phyloP scores from a whole-genome alignment of 1,284 basidiomycete genomes.

The Melampsora occidentalis region DNA sequence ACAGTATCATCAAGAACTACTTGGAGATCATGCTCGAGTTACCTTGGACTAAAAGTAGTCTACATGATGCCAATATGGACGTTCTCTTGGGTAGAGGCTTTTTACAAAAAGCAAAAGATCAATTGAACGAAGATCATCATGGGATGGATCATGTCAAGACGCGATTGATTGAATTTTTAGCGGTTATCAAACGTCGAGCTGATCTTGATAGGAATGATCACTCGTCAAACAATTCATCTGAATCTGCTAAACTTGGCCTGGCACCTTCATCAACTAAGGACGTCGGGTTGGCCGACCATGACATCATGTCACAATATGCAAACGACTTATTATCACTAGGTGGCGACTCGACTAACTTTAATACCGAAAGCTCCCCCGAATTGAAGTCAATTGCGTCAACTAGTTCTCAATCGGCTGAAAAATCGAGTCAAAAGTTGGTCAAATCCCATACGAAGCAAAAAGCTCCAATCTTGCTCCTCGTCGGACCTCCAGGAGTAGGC shows the following conservation, averaged over 20 bases:
- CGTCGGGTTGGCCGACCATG: neutral
- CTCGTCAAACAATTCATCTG: neutral
- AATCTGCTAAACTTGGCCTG: neutral
- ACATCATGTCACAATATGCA: neutral
- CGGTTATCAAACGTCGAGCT: constrained; percentile 55
- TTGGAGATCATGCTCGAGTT: constrained; percentile 54
- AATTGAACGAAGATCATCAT: constrained; percentile 57
- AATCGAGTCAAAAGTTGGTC: constrained; percentile 32
- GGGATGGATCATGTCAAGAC: constrained; percentile 57
- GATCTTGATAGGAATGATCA: constrained; percentile 44
- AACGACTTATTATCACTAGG: neutral
- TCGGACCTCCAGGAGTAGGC: constrained; percentile 66
- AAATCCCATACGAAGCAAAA: constrained; percentile 55
- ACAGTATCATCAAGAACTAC: constrained; percentile 52
- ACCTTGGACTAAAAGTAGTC: constrained; percentile 52
- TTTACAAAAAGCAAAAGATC: constrained; percentile 50
- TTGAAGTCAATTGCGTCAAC: too few species aligned
- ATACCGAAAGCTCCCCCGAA: neutral
- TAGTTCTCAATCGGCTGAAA: neutral
- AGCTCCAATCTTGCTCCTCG: constrained; percentile 76
- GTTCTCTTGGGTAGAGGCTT: constrained; percentile 47
- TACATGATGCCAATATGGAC: constrained; percentile 45
- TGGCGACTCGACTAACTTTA: neutral
- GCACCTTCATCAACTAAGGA: neutral
- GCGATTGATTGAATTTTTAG: constrained; percentile 56